Base-by-base conservation (phyloP, 148 eudicot species). In the Suaeda aralocaspica region DNA sequence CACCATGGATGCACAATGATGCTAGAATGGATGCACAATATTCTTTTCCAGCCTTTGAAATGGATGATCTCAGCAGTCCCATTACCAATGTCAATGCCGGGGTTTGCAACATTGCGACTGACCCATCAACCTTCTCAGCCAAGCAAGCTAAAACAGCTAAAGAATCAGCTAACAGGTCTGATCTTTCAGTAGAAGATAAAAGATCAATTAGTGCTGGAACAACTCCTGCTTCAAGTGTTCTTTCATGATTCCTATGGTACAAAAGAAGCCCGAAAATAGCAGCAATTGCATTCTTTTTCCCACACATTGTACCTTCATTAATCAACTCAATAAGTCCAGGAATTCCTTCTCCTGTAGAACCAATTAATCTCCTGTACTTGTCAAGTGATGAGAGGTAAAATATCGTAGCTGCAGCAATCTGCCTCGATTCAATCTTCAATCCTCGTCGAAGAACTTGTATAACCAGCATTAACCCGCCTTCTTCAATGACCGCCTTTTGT, bases 371-470 rank as follows among this genome's bases (percentile, higher is more conserved):
- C 52, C 92, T 75, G 64, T 88, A 80, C 42, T 80, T 85, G 11
- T 76, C 81, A 5, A 83, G 77, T 0, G 94, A 84, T 0, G 92
- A 73, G 5, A 92, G 81, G 70, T 92, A 92, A 53, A 92, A 92
- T 19, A 92, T 63, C 2, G 81, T 85, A 0, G 94, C 98, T 6
- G 96, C 95, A 18, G 96, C 92, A 1, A 81, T 84, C 26, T 93
- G 94, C 21, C 77, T 78, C 0, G 84, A 52, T 67, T 93, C 96
- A 25, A 74, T 18, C 33, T 84, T 90, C 16, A 78, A 0, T 41
- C 91, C 98, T 9, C 66, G 71, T 49, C 71, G 74, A 15, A 93
- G 81, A 12, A 85, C 85, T 0, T 41, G 16, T 0, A 88, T 66
- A 31, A 93, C 77, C 4, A 70, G 42, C 46, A 65, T 78, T 63